Percentiles rank a stretch among this genome's conserved stretches.
These are phyloP conservation scores for Trapa incisa DNA, from an alignment of 345 rosid species.

Conservation along the genomic window DNA sequence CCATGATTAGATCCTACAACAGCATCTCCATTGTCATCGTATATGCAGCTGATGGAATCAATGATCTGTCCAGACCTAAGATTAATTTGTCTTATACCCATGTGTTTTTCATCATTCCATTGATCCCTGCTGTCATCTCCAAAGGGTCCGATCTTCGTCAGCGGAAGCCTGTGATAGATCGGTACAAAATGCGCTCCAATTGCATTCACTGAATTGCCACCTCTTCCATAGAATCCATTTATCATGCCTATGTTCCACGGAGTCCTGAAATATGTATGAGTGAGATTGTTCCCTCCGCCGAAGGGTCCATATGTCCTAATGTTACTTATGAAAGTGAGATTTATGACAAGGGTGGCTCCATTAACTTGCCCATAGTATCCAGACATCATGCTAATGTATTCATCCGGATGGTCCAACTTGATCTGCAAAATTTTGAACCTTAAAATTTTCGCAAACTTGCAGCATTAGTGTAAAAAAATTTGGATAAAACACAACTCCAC, in stretches of 20 bases:
- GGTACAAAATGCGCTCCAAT: conserved; percentile 1
- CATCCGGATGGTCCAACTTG: background rate
- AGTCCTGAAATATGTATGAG: background rate
- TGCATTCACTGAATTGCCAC: background rate
- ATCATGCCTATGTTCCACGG: conserved; percentile 1
- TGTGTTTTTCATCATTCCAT: background rate
- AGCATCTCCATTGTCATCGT: background rate
- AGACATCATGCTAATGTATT: background rate
- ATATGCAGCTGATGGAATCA: background rate
- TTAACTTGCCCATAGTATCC: background rate
- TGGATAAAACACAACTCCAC: no score
- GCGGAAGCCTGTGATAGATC: background rate
- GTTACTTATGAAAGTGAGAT: background rate
- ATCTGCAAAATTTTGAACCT: background rate
- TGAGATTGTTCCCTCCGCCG: background rate
- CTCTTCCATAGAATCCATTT: conserved; percentile 1
- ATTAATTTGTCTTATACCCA: background rate
- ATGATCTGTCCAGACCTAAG: background rate
- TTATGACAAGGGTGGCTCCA: background rate
- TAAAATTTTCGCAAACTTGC: no score
- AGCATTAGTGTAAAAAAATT: no score
- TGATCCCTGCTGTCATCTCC: background rate
- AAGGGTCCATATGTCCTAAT: background rate
- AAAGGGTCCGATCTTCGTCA: background rate
- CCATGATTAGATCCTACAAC: background rate